Evolutionary conservation across 306 rosid genomes (phyloP).

Genomic region (Elaeagnus macrophylla): DNA sequence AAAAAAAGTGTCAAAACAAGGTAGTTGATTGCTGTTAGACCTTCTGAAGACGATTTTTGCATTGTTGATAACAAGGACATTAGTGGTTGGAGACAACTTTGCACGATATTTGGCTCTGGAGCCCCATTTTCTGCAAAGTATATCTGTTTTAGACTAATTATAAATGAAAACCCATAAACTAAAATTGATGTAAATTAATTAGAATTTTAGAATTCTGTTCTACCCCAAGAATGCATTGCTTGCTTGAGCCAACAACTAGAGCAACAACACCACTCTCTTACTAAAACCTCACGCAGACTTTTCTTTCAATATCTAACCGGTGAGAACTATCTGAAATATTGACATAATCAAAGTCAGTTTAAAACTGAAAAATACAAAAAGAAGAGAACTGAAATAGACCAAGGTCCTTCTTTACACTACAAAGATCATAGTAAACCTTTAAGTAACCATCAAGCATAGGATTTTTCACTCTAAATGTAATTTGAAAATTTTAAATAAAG

Average conservation of each 20-base stretch:
- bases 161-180: constrained; percentile 6
- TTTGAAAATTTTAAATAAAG: constrained; percentile 39
- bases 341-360: constrained; percentile 4
- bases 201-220: constrained; percentile 11
- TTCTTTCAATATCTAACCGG: constrained; percentile 49
- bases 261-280: constrained; percentile 60
- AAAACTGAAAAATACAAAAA: background rate
- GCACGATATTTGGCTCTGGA: constrained; percentile 64
- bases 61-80: constrained; percentile 55
- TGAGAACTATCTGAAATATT: constrained; percentile 53
- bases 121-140: constrained; percentile 40
- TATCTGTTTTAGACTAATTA: constrained; percentile 22
- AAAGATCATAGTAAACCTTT: constrained; percentile 58
- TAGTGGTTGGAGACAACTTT: constrained; percentile 50
- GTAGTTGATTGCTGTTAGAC: constrained; percentile 40
- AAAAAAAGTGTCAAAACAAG: constrained; percentile 49
- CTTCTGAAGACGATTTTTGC: constrained; percentile 65
- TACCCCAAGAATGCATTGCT: constrained; percentile 40
- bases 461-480: constrained; percentile 33
- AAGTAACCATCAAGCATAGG: constrained; percentile 48
- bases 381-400: constrained; percentile 3
- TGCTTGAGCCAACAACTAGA: constrained; percentile 47
- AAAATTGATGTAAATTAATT: constrained; percentile 1
- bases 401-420: constrained; percentile 27
- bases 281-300: constrained; percentile 43